Percentiles rank a stretch among this genome's conserved stretches.
These are phyloP conservation scores for Colletotrichum tanaceti DNA, from an alignment of 2,329 filamentous ascomycete species.

Conservation along the genomic window DNA sequence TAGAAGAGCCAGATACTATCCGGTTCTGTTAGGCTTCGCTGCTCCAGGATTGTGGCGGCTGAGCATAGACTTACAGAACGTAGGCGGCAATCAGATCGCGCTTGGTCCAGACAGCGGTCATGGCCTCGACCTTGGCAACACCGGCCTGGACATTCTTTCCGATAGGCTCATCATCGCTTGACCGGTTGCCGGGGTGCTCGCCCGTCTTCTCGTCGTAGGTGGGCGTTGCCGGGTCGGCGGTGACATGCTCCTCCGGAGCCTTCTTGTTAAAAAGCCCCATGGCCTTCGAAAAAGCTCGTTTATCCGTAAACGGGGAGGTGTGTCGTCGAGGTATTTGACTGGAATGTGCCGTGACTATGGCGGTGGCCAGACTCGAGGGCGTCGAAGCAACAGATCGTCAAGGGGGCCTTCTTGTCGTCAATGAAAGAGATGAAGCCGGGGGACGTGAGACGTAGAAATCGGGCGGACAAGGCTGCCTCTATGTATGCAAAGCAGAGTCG, in stretches of 20 bases:
- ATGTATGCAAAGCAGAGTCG: constrained; percentile 14
- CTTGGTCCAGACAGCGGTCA: constrained; percentile 57
- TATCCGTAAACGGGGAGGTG: background rate
- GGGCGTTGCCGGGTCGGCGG: constrained; percentile 15
- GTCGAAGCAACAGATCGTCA: background rate
- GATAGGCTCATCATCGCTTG: constrained; percentile 50
- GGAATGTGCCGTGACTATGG: background rate
- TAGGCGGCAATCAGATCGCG: constrained; percentile 57
- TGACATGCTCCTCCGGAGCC: constrained; percentile 31
- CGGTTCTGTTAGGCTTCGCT: background rate
- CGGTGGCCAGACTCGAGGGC: constrained; percentile 7
- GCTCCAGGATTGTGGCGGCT: background rate
- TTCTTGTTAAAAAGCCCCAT: constrained; percentile 35
- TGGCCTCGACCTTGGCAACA: constrained; percentile 61
- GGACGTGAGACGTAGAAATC: too few relatives aligned
- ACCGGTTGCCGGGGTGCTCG: constrained; percentile 31
- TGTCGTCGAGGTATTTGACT: background rate
- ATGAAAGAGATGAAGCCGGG: background rate
- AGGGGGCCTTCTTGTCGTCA: background rate
- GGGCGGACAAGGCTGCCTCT: background rate
- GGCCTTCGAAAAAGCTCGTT: background rate
- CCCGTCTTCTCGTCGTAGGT: constrained; percentile 30
- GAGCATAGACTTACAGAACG: constrained; percentile 51
- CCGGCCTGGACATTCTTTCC: constrained; percentile 54
- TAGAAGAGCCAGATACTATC: constrained; percentile 55